phyloP scores from a whole-genome alignment of 768 basidiomycete species.

The Naganishia kalamii region DNA sequence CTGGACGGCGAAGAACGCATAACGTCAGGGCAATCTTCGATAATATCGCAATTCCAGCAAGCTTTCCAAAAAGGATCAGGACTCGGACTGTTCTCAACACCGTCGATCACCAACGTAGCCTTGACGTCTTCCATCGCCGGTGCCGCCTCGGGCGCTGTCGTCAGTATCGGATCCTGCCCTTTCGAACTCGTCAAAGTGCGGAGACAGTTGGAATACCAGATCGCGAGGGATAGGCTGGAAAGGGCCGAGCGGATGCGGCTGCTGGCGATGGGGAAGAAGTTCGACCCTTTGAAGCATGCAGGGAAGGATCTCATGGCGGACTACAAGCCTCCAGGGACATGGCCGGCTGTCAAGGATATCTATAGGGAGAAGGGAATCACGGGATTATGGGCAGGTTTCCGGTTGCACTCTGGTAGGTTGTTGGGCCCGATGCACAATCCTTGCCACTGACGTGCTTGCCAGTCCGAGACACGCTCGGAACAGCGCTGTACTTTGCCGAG shows the following conservation, averaged over 20 bases:
- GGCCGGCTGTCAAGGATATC: slow-evolving; percentile 73
- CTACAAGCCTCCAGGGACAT: slow-evolving; percentile 66
- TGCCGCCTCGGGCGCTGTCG: slow-evolving; percentile 78
- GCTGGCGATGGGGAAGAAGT: slow-evolving; percentile 11
- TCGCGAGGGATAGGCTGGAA: slow-evolving; percentile 59
- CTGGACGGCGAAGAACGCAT: slow-evolving; percentile 5
- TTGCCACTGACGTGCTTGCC: slow-evolving; percentile 37
- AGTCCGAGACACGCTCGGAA: slow-evolving; percentile 86
- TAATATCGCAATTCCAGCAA: neutral
- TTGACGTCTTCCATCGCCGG: slow-evolving; percentile 75
- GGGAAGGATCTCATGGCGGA: slow-evolving; percentile 17
- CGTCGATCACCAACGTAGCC: slow-evolving; percentile 53
- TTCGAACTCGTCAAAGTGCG: slow-evolving; percentile 96
- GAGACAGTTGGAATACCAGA: slow-evolving; percentile 83
- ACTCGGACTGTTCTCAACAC: neutral
- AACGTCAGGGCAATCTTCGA: neutral
- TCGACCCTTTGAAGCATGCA: neutral
- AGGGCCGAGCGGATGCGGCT: neutral
- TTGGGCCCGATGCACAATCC: neutral
- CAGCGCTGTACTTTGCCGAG: slow-evolving; percentile 85
- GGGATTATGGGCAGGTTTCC: slow-evolving; percentile 25
- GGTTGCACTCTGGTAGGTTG: slow-evolving; percentile 19
- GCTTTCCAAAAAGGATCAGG: neutral
- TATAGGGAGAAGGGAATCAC: slow-evolving; percentile 47
- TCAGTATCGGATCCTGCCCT: slow-evolving; percentile 81